phyloP scores from a whole-genome alignment of 768 basidiomycete species.

The Gloeopeniophorella convolvens region DNA sequence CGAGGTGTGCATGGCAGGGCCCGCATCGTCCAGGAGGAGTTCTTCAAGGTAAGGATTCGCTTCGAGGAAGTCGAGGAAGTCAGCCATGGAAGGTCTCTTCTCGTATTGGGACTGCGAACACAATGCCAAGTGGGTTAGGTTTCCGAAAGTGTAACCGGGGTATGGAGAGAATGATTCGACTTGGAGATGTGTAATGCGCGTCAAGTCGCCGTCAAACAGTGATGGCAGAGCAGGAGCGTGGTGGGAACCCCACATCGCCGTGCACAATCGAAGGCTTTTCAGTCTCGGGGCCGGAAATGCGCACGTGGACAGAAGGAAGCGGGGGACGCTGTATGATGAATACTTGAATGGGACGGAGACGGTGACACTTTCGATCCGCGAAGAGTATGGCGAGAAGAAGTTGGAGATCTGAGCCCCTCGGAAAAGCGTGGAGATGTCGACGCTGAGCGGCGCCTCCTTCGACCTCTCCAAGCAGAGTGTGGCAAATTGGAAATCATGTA shows the following conservation, averaged over 20 bases:
- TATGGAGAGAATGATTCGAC: constrained; percentile 22
- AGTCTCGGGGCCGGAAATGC: constrained; percentile 16
- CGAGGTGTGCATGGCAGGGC: constrained; percentile 14
- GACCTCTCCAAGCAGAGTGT: constrained; percentile 19
- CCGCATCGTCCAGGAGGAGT: constrained; percentile 20
- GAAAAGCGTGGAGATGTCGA: constrained; percentile 19
- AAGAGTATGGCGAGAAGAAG: constrained; percentile 18
- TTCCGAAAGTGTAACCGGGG: constrained; percentile 17
- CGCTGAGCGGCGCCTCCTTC: constrained; percentile 15
- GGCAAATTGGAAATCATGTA: constrained; percentile 20
- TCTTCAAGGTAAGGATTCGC: constrained; percentile 19
- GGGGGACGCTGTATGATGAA: constrained; percentile 16
- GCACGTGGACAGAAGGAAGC: constrained; percentile 18
- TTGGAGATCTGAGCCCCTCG: constrained; percentile 19
- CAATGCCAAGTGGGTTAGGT: constrained; percentile 20
- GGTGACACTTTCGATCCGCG: constrained; percentile 17
- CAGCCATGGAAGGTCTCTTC: constrained; percentile 19
- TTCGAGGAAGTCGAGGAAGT: constrained; percentile 21
- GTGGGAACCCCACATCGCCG: constrained; percentile 21
- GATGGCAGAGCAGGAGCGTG: constrained; percentile 13
- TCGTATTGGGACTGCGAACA: constrained; percentile 21
- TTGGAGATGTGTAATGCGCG: constrained; percentile 20
- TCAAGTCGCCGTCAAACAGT: constrained; percentile 20
- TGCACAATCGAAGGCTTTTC: constrained; percentile 18
- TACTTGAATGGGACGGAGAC: constrained; percentile 18